Base-by-base conservation (phyloP, 371 early-diverging fungal species). In the Mortierella sp. region DNA sequence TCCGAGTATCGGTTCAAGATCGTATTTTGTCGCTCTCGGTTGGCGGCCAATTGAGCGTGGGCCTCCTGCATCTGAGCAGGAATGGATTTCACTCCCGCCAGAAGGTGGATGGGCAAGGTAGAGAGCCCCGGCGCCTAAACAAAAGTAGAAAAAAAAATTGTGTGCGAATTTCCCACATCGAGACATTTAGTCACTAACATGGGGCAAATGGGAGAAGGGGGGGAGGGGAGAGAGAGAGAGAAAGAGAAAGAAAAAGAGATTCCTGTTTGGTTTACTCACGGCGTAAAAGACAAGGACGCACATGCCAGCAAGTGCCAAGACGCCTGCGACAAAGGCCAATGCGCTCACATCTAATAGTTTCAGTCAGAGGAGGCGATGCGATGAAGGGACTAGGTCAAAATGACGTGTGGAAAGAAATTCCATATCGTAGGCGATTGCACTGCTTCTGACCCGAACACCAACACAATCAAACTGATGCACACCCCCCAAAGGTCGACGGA, bases 71-170 rank as follows among this genome's bases (percentile, higher is more conserved):
- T 58, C 25, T 73, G 66, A 28, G 30, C 64, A 2, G 74, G 64
- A 18, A 73, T 51, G 26, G 80, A 79, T 19, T 79, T 72, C 26
- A 66, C n/a, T 7, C 80, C 80, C 26, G 56, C 80, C n/a, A 79
- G 55, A 23, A 73, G 43, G 43, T 79, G 74, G 21, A 79, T 30
- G 0, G 80, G 80, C 4, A 79, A 30, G 23, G 70, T 29, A 2
- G 80, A 79, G 55, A 79, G 70, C 29, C 80, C 80, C 4, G 80
- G 80, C 9, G 74, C 80, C 80, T 79, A 57, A 18, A 19, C 23
- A 7, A 19, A 26, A 59, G 30, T 12, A 30, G 44, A 60, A 23
- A 21, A 6, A 14, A 37, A 58, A 23, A 1, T 6, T 19, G n/a
- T 23, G 51, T 3, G 21, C 23, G 51, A 51, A 51, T 51, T 48